These are phyloP conservation scores for Neonectria coccinea DNA, from an alignment of 2,329 filamentous ascomycete species.

Conservation along the genomic window DNA sequence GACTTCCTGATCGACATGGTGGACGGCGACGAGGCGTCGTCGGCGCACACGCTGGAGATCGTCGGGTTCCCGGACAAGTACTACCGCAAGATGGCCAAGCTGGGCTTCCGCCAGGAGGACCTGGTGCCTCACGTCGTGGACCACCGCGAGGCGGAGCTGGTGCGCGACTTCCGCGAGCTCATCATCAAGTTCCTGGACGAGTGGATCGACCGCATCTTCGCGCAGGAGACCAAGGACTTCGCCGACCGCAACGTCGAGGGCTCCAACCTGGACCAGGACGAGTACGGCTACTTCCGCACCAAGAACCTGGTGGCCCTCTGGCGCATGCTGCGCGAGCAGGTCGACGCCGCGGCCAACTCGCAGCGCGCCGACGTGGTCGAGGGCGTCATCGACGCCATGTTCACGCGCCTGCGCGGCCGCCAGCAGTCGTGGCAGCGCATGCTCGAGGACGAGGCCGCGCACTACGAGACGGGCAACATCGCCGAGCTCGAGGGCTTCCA, in stretches of 20 bases:
- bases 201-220: conserved; percentile 95
- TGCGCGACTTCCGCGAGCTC: conserved; percentile 92
- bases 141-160: conserved; percentile 87
- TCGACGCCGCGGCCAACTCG: conserved; percentile 85
- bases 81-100: conserved; percentile 93
- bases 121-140: conserved; percentile 89
- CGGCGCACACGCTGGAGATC: conserved; percentile 89
- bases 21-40: conserved; percentile 85
- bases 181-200: conserved; percentile 97
- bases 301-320: conserved; percentile 94
- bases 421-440: conserved; percentile 90
- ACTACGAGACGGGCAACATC: conserved; percentile 71
- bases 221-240: conserved; percentile 85
- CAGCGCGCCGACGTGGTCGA: conserved; percentile 91
- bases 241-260: conserved; percentile 78
- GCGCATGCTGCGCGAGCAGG: conserved; percentile 96
- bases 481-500: conserved; percentile 76
- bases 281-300: conserved; percentile 91
- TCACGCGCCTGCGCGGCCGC: conserved; percentile 82
- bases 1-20: conserved; percentile 88
- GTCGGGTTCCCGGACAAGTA: conserved; percentile 97
- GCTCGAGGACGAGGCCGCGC: conserved; percentile 84
- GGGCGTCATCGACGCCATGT: conserved; percentile 96
- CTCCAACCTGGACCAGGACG: conserved; percentile 83
- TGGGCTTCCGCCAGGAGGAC: conserved; percentile 82